Conservation (phyloP, 805 yeast genomes). For the Maudiozyma saulgeensis region DNA sequence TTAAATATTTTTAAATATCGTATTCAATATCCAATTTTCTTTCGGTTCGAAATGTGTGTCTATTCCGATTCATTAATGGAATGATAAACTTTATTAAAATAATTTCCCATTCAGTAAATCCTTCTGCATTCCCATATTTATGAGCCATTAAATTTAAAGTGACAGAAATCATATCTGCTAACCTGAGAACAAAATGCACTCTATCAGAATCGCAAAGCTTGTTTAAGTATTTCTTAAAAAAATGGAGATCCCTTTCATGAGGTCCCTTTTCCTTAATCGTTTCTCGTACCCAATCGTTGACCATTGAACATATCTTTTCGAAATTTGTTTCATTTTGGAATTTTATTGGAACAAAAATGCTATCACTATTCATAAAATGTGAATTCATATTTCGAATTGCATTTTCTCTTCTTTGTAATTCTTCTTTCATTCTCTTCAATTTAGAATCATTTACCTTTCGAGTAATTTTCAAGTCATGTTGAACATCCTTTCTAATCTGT, state of each 20-base stretch:
- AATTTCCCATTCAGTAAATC: conserved; percentile 27
- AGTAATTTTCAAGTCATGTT: conserved; percentile 35
- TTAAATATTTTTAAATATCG: conserved; percentile 8
- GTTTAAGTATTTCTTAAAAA: conserved; percentile 30
- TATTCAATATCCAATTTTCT: conserved; percentile 18
- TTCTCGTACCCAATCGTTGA: conserved; percentile 32
- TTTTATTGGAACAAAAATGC: conserved; percentile 21
- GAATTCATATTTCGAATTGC: conserved; percentile 5
- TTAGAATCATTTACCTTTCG: conserved; percentile 16
- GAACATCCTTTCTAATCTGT: conserved; percentile 55
- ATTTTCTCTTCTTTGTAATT: conserved; percentile 9
- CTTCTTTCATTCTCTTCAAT: conserved; percentile 12
- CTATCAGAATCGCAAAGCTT: conserved; percentile 23
- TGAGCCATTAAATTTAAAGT: conserved; percentile 12
- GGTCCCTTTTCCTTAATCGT: conserved; percentile 29
- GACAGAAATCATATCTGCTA: conserved; percentile 16
- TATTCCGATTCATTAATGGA: conserved; percentile 21
- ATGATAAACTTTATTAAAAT: conserved; percentile 16
- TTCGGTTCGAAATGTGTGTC: conserved; percentile 16
- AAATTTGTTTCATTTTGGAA: conserved; percentile 30
- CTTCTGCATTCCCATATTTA: conserved; percentile 5
- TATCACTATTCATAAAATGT: conserved; percentile 15
- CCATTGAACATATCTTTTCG: conserved; percentile 28
- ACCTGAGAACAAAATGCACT: conserved; percentile 17
- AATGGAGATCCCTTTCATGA: conserved; percentile 31